Conservation (phyloP, 306 rosid species). For the Casuarina equisetifolia region DNA sequence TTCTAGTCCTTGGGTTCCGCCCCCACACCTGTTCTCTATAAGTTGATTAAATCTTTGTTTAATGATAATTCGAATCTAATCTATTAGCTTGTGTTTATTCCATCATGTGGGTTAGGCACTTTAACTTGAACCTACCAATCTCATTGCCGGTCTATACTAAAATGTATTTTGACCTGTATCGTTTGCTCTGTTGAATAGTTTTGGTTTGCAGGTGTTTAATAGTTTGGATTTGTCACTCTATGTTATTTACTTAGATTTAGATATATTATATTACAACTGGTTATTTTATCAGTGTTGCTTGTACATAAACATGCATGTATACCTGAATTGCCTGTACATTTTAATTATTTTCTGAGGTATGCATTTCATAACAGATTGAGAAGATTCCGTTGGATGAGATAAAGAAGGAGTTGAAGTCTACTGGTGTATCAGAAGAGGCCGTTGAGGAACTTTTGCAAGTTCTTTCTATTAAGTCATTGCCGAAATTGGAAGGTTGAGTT, state of each 20-base stretch:
- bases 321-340: not conserved
- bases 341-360: not conserved
- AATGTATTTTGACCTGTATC: not conserved
- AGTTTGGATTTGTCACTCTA: constrained; percentile 1
- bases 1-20: not conserved
- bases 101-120: not conserved
- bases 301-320: constrained; percentile 6
- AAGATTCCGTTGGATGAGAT: constrained; percentile 79
- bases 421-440: constrained; percentile 76
- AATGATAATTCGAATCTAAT: not conserved
- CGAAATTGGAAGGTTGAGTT: constrained; percentile 77
- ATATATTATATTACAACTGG: constrained; percentile 4
- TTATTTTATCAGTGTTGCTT: constrained; percentile 5
- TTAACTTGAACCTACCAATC: not conserved
- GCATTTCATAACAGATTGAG: constrained; percentile 58
- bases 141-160: not conserved
- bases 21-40: not conserved
- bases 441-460: constrained; percentile 75
- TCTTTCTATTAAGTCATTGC: constrained; percentile 87
- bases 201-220: constrained; percentile 21
- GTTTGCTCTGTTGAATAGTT: not conserved
- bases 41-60: not conserved
- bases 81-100: not conserved
- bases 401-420: constrained; percentile 65
- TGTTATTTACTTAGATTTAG: constrained; percentile 18